These are phyloP conservation scores for Leishmania gerbilli DNA, from an alignment of 208 protist species.

Conservation along the genomic window DNA sequence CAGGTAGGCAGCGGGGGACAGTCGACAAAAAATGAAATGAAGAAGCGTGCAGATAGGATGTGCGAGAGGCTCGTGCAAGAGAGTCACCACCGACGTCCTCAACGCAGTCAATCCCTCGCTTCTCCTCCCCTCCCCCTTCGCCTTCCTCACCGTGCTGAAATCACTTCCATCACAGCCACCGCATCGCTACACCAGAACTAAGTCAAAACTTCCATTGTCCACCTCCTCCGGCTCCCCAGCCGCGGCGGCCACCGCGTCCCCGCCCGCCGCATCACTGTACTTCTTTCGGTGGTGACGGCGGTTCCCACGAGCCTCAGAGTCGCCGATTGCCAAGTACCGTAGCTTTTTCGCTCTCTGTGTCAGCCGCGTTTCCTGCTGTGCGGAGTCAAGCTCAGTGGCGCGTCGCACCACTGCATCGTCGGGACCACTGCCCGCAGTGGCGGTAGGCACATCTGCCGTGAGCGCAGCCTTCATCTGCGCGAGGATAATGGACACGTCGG, in stretches of 20 bases:
- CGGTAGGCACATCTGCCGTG: not conserved
- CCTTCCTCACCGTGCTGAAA: not conserved
- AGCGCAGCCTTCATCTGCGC: conserved; percentile 30
- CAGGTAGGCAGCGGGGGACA: too few species aligned
- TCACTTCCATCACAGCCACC: not conserved
- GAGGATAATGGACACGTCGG: conserved; percentile 22
- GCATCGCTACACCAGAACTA: conserved; percentile 29
- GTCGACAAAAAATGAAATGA: not conserved
- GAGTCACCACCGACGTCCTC: too few species aligned
- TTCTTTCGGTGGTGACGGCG: conserved; percentile 8
- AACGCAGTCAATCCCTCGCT: not conserved
- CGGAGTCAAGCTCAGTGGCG: not conserved
- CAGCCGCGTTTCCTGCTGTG: too few species aligned
- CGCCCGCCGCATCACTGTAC: not conserved
- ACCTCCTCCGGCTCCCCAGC: not conserved
- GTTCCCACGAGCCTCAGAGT: not conserved
- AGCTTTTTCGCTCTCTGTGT: not conserved
- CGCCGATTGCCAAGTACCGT: not conserved
- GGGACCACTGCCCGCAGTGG: not conserved
- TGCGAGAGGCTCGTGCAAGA: not conserved
- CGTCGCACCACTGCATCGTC: not conserved
- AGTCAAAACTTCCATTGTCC: conserved; percentile 45
- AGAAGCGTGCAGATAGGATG: not conserved
- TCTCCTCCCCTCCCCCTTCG: not conserved
- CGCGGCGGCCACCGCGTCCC: too few species aligned